Conservation (phyloP, 768 basidiomycete genomes). For the Mycena chlorophos region DNA sequence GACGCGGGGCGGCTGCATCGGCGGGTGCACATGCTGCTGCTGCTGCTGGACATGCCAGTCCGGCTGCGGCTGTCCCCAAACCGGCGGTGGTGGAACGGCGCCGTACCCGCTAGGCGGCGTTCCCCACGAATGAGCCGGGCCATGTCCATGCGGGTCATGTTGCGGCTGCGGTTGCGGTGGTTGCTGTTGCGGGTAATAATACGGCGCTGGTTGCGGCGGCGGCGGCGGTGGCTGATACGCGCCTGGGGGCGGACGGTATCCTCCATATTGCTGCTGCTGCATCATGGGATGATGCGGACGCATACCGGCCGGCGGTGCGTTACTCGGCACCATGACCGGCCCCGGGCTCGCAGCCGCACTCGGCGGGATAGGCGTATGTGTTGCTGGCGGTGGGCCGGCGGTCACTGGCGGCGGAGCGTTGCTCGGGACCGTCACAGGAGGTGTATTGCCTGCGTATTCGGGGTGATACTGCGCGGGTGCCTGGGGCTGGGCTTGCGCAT, state of each 20-base stretch:
- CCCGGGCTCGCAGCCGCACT: not conserved
- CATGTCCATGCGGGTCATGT: conserved; percentile 2
- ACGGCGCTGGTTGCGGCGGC: conserved; percentile 8
- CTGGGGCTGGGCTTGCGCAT: not conserved
- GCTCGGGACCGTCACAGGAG: not conserved
- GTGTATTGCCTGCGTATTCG: not conserved
- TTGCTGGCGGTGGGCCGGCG: no score
- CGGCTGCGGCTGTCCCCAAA: conserved; percentile 12
- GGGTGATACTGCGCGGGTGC: not conserved
- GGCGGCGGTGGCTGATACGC: conserved; percentile 13
- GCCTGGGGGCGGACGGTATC: not conserved
- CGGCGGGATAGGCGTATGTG: no score
- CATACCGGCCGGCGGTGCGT: conserved; percentile 2
- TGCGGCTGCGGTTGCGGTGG: conserved; percentile 19
- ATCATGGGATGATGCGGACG: conserved; percentile 13
- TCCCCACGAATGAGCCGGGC: not conserved
- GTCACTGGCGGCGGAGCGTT: not conserved
- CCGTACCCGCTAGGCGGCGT: not conserved
- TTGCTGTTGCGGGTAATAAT: conserved; percentile 22
- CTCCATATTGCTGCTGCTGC: not conserved
- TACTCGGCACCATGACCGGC: not conserved
- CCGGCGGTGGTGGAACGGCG: conserved; percentile 6
- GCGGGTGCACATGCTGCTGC: not conserved
- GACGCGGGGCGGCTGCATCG: conserved; percentile 52
- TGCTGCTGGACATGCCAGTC: conserved; percentile 18